Evolutionary conservation across 208 protist genomes (phyloP).

Genomic region (Acanthamoeba sp.): DNA sequence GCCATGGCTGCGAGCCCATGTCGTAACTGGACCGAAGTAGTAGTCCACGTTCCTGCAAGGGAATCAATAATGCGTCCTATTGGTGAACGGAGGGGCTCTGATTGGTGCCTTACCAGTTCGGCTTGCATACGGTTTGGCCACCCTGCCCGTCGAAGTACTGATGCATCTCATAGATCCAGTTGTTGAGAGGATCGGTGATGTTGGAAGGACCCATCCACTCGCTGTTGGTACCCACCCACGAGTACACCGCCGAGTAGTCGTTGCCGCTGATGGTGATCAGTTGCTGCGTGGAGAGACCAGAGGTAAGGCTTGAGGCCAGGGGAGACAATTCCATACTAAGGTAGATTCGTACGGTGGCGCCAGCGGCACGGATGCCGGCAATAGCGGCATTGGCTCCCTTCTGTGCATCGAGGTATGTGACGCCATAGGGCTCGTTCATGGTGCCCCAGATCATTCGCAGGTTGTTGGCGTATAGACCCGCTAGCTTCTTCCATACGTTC

Average conservation of each 20-base stretch:
- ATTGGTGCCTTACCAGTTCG: no score
- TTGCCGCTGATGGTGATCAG: background rate
- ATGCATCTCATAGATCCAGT: background rate
- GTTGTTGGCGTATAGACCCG: background rate
- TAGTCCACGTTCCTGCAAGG: background rate
- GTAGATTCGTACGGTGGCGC: background rate
- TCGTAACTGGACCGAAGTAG: background rate
- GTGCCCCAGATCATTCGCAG: background rate
- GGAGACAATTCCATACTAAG: no score
- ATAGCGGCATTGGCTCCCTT: conserved; percentile 14
- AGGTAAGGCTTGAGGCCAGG: no score
- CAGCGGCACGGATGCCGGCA: background rate
- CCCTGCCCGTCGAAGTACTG: conserved; percentile 34
- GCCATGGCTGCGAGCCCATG: background rate
- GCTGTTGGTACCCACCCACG: conserved; percentile 6
- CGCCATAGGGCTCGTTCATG: conserved; percentile 24
- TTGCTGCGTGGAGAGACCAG: no score
- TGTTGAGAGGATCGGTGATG: conserved; percentile 10
- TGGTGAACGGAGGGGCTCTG: no score
- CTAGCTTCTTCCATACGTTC: background rate
- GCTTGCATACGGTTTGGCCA: background rate
- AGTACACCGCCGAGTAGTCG: background rate
- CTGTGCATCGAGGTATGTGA: background rate
- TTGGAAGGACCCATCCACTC: background rate
- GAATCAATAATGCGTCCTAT: no score